Percentiles rank a stretch among this genome's conserved stretches.
phyloP scores from a whole-genome alignment of 2,329 filamentous ascomycete species.

The Periconia digitata region DNA sequence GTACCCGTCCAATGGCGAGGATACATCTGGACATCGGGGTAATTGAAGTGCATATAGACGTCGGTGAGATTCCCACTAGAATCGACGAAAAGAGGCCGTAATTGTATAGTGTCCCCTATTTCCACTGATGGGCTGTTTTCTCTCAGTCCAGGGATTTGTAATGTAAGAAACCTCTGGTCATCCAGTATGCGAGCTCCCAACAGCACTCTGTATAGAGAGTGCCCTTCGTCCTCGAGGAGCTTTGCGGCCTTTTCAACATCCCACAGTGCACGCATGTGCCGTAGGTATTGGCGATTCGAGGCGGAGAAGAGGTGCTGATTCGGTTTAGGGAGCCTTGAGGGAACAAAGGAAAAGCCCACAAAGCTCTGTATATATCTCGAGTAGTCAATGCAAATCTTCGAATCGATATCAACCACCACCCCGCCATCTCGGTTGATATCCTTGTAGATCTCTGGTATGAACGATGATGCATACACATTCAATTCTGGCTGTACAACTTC shows the following conservation, averaged over 20 bases:
- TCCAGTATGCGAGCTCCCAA: conserved; percentile 6
- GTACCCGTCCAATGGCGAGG: conserved; percentile 19
- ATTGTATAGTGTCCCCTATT: conserved; percentile 33
- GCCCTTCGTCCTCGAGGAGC: conserved; percentile 17
- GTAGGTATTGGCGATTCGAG: conserved; percentile 15
- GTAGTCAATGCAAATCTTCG: conserved; percentile 19
- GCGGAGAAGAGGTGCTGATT: not conserved
- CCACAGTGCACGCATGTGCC: conserved; percentile 14
- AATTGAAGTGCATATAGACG: not conserved
- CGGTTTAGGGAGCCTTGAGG: not conserved
- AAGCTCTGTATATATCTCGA: conserved; percentile 17
- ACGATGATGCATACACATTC: conserved; percentile 26
- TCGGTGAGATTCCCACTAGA: conserved; percentile 8
- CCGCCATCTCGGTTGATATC: conserved; percentile 18
- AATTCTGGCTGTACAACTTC: conserved; percentile 4
- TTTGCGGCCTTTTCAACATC: conserved; percentile 21
- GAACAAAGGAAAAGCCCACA: conserved; percentile 21
- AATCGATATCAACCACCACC: conserved; percentile 6
- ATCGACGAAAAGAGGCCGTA: conserved; percentile 32
- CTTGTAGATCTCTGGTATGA: conserved; percentile 16
- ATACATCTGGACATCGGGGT: not conserved
- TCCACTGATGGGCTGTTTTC: conserved; percentile 36
- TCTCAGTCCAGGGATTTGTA: conserved; percentile 31
- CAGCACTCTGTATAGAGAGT: conserved; percentile 21
- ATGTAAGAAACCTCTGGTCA: conserved; percentile 12